Evolutionary conservation across 305 asterid genomes (phyloP).

Genomic region (Petunia hybrid): DNA sequence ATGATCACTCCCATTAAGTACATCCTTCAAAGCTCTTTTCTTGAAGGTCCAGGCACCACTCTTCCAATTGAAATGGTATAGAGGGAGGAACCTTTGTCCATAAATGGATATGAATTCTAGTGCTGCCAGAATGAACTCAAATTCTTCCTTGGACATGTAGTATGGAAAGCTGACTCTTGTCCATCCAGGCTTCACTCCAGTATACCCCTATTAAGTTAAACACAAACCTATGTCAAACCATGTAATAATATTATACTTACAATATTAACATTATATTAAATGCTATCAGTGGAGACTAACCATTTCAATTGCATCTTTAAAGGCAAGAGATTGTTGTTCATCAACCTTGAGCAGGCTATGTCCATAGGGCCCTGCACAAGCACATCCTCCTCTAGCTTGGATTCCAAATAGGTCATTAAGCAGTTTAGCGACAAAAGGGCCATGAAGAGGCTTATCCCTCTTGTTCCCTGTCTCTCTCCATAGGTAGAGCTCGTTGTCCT

Average conservation of each 20-base stretch:
- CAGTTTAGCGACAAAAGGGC: conserved; percentile 68
- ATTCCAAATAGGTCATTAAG: conserved; percentile 74
- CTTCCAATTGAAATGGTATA: conserved; percentile 62
- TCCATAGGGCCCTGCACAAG: conserved; percentile 80
- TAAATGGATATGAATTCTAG: conserved; percentile 61
- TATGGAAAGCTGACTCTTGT: conserved; percentile 79
- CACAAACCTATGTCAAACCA: neutral
- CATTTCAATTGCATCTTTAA: conserved; percentile 51
- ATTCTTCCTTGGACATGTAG: conserved; percentile 72
- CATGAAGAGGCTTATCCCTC: conserved; percentile 57
- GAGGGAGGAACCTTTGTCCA: conserved; percentile 64
- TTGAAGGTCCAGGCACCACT: conserved; percentile 66
- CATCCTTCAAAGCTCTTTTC: conserved; percentile 37
- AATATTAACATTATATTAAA: neutral
- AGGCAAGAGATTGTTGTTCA: conserved; percentile 41
- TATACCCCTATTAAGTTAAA: conserved; percentile 50
- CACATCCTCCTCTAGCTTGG: conserved; percentile 81
- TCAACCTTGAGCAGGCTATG: conserved; percentile 58
- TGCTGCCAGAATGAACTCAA: conserved; percentile 61
- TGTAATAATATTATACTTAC: neutral
- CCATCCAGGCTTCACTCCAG: conserved; percentile 79
- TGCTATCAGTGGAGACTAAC: conserved; percentile 39
- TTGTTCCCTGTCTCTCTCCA: conserved; percentile 40
- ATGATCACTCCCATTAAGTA: conserved; percentile 21
- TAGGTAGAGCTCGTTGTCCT: conserved; percentile 24